Base-by-base conservation (phyloP, 352 stramenopile species). In the Phytopythium kandeliae region DNA sequence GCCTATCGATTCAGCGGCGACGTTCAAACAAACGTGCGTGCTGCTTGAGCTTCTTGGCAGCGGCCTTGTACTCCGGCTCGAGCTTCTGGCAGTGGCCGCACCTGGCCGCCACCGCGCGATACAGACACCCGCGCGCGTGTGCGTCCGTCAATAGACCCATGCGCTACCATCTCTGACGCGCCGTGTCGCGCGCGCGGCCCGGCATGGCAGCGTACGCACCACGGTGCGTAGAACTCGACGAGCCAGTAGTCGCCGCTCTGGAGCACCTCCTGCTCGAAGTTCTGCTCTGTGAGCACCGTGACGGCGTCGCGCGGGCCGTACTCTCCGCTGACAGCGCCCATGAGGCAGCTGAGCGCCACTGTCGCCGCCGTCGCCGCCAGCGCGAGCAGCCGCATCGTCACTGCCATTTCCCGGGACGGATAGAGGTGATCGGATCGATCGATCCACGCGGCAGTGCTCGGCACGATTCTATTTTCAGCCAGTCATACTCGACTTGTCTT, bases 181-280 rank as follows among this genome's bases (percentile, higher is more conserved):
- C n/a, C n/a, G n/a, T n/a, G n/a, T n/a, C n/a, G n/a, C 17, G 28
- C 28, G 28, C 28, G 28, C 28, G 28, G 28, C 28, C 5, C 28
- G 28, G n/a, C n/a, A n/a, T n/a, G 21, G 13, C 17, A 37, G n/a
- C 4, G 34, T 54, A 51, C 57, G 11, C 38, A 83, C 89, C 89
- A 98, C 30, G 89, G 91, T 17, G 91, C 91, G 57, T 96, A 96
- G 65, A 98, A 98, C 61, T 97, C 87, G 35, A 97, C 90, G 36
- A 97, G 65, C 87, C 88, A 97, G 46, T 89, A 89, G 60, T 90
- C 81, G 4, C 53, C 54, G 51, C 82, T 91, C 51, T 89, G 63
- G 38, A 92, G 71, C 51, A 92, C 78, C 41, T 87, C 70, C 48
- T 86, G 84, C 54, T 92, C 77, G 58, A 90, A 92, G 61, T 90